Evolutionary conservation across 192 early-diverging fungal species (phyloP).

Genomic region (Backusella luteola): DNA sequence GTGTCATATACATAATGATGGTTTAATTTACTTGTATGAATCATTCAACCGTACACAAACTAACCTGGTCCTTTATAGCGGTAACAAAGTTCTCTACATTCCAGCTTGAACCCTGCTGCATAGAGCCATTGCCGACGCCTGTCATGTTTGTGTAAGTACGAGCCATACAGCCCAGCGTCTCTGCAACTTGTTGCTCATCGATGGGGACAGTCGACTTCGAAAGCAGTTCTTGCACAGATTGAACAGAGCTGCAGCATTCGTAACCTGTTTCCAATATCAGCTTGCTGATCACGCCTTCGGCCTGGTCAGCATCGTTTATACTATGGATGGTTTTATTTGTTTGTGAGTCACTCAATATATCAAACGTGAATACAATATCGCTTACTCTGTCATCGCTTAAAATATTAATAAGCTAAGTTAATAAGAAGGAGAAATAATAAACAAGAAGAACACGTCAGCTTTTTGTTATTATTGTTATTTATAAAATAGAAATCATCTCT

Average conservation of each 20-base stretch:
- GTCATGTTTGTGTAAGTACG: conserved; percentile 44
- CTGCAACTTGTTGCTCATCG: conserved; percentile 55
- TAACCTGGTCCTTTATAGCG: conserved; percentile 53
- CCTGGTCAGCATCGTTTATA: conserved; percentile 4
- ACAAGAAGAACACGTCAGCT: conserved; percentile 7
- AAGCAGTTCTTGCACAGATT: conserved; percentile 43
- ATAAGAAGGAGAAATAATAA: neutral
- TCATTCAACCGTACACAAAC: conserved; percentile 1
- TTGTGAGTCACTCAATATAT: neutral
- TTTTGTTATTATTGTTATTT: neutral
- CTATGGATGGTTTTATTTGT: neutral
- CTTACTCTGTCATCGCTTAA: conserved; percentile 13
- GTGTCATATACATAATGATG: neutral
- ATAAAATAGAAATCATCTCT: neutral
- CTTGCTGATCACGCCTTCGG: conserved; percentile 36
- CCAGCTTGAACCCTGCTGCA: conserved; percentile 47
- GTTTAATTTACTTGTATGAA: neutral
- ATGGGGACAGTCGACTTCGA: conserved; percentile 38
- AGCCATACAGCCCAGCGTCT: conserved; percentile 65
- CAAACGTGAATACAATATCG: neutral
- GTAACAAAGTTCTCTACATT: conserved; percentile 62
- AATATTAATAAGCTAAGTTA: neutral
- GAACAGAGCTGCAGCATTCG: conserved; percentile 42
- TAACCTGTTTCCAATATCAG: conserved; percentile 52
- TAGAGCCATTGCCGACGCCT: conserved; percentile 31